Evolutionary conservation across 768 basidiomycete genomes (phyloP).

Genomic region (Naganishia antarctica): DNA sequence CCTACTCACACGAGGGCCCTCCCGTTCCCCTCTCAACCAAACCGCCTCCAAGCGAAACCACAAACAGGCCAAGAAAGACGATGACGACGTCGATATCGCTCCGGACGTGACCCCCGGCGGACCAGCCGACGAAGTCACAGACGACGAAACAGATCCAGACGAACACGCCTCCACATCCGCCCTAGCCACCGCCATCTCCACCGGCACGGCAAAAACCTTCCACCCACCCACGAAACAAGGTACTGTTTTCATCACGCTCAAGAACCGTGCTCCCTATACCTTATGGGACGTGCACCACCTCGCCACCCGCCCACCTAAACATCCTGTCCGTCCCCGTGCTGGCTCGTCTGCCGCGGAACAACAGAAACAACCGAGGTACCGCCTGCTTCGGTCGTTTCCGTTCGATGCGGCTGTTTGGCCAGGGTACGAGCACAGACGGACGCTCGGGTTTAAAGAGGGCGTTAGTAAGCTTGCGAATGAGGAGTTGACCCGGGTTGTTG

Average conservation of each 20-base stretch:
- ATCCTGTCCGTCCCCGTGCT: slow-evolving; percentile 58
- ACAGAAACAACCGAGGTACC: slow-evolving; percentile 60
- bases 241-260: slow-evolving; percentile 75
- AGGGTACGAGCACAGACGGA: slow-evolving; percentile 91
- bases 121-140: slow-evolving; percentile 50
- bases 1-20: slow-evolving; percentile 57
- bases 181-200: not conserved
- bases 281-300: slow-evolving; percentile 60
- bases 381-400: slow-evolving; percentile 68
- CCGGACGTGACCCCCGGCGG: slow-evolving; percentile 49
- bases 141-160: slow-evolving; percentile 33
- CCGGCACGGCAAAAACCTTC: slow-evolving; percentile 21
- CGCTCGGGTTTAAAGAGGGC: slow-evolving; percentile 71
- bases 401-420: slow-evolving; percentile 69
- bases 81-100: not conserved
- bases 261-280: slow-evolving; percentile 81
- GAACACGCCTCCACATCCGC: slow-evolving; percentile 16
- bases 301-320: slow-evolving; percentile 58
- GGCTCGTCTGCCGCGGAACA: slow-evolving; percentile 44
- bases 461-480: slow-evolving; percentile 62
- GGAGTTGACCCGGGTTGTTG: slow-evolving; percentile 53
- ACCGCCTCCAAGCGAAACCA: slow-evolving; percentile 21
- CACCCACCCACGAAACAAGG: slow-evolving; percentile 54
- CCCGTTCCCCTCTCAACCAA: slow-evolving; percentile 52
- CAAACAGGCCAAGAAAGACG: slow-evolving; percentile 24